A percentile compares a stretch with the other conserved stretches of the same genome.
Conservation (phyloP, 208 protist genomes). For the Endotrypanum monterogeii region DNA sequence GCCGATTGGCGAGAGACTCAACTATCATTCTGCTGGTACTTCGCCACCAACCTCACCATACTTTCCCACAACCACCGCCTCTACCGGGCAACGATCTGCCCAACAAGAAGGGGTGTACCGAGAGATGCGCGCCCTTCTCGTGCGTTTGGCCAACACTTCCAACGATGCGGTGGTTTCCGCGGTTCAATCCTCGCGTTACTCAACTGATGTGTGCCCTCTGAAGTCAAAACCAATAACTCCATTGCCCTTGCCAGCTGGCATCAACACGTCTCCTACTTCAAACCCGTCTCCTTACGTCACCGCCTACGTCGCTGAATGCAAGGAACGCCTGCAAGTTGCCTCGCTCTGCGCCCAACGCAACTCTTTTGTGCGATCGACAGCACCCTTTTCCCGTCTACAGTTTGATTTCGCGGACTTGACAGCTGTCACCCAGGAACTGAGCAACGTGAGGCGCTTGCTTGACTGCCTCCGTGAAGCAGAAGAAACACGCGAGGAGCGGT, state of each 20-base stretch:
- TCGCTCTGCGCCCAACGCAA: background rate
- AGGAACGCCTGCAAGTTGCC: background rate
- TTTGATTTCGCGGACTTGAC: conserved; percentile 16
- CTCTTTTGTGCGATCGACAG: background rate
- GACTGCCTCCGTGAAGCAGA: conserved; percentile 41
- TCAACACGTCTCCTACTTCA: background rate
- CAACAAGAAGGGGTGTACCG: conserved; percentile 40
- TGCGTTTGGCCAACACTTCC: background rate
- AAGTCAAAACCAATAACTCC: conserved; percentile 1
- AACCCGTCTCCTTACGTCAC: conserved; percentile 3
- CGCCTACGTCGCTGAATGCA: background rate
- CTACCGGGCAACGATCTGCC: background rate
- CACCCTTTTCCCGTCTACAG: background rate
- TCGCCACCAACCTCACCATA: background rate
- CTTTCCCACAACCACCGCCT: background rate
- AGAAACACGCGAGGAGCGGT: conserved; percentile 9
- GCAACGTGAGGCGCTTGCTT: conserved; percentile 51
- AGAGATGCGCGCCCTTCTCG: conserved; percentile 39
- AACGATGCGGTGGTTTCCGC: too few relatives aligned
- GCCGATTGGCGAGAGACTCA: background rate
- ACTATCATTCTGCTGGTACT: background rate
- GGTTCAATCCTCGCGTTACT: background rate
- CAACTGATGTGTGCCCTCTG: conserved; percentile 13
- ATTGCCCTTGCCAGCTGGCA: background rate
- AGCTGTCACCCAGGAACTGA: conserved; percentile 39